These are phyloP conservation scores for Scutellaria barbata DNA, from an alignment of 257 asterid species.

Conservation along the genomic window DNA sequence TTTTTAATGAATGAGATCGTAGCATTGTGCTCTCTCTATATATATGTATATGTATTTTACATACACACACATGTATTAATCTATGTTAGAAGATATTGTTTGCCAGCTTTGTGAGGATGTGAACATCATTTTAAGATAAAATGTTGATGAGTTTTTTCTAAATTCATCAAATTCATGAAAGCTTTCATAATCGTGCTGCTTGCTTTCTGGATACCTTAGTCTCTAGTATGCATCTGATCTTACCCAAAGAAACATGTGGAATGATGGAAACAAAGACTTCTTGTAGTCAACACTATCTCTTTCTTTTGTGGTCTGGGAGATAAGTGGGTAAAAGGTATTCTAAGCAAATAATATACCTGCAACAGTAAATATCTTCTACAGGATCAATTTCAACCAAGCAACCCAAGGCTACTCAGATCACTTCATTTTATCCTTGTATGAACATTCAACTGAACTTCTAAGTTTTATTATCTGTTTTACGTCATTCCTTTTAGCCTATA, in stretches of 20 bases:
- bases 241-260: not conserved
- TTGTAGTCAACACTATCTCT: slow-evolving; percentile 2
- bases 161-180: too few relatives aligned
- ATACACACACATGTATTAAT: not conserved
- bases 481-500: slow-evolving; percentile 3
- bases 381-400: slow-evolving; percentile 20
- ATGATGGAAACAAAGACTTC: slow-evolving; percentile 5
- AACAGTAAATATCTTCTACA: slow-evolving; percentile 12
- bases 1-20: slow-evolving; percentile 44
- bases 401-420: not conserved
- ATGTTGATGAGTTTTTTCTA: too few relatives aligned
- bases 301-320: slow-evolving; percentile 11
- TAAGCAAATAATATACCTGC: not conserved
- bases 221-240: slow-evolving; percentile 1
- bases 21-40: slow-evolving; percentile 24
- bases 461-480: not conserved
- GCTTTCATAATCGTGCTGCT: not conserved
- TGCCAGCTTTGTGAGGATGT: slow-evolving; percentile 4
- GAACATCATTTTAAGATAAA: not conserved
- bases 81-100: slow-evolving; percentile 18
- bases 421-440: not conserved
- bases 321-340: not conserved
- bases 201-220: not conserved
- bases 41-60: not conserved
- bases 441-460: not conserved